These are phyloP conservation scores for Sporothrix pseudoabietina DNA, from an alignment of 2,329 filamentous ascomycete species.

Conservation along the genomic window DNA sequence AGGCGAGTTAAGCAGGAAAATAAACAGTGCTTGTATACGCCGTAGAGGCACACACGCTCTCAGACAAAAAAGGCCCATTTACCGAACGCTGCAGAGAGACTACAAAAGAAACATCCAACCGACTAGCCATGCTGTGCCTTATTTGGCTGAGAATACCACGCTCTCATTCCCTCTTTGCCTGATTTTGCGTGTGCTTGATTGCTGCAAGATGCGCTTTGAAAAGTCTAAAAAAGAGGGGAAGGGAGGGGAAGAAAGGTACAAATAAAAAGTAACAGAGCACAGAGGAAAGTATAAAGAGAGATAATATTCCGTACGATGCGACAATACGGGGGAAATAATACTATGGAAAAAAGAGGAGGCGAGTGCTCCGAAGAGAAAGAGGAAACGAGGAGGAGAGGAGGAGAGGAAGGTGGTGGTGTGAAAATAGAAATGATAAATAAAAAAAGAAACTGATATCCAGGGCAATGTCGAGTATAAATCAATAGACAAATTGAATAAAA, in stretches of 20 bases:
- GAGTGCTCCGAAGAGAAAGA: neutral
- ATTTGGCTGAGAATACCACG: conserved; percentile 1
- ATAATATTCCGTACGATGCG: neutral
- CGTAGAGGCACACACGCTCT: neutral
- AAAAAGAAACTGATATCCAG: neutral
- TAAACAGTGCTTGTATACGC: neutral
- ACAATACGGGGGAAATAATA: conserved; percentile 1
- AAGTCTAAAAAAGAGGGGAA: neutral
- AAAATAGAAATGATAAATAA: conserved; percentile 17
- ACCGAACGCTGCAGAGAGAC: conserved; percentile 1
- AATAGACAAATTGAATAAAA: neutral
- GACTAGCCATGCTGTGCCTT: neutral
- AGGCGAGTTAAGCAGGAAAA: neutral
- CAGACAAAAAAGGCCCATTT: conserved; percentile 7
- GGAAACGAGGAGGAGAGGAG: neutral
- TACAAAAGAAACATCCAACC: neutral
- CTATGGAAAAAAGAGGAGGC: neutral
- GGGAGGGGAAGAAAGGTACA: neutral
- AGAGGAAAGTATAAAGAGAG: neutral
- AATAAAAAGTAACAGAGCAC: neutral
- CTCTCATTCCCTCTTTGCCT: neutral
- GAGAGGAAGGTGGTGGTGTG: neutral
- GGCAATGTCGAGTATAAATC: neutral
- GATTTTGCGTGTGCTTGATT: conserved; percentile 17
- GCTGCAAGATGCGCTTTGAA: conserved; percentile 8